Conservation (phyloP, 345 rosid genomes). For the Pistacia integerrima region DNA sequence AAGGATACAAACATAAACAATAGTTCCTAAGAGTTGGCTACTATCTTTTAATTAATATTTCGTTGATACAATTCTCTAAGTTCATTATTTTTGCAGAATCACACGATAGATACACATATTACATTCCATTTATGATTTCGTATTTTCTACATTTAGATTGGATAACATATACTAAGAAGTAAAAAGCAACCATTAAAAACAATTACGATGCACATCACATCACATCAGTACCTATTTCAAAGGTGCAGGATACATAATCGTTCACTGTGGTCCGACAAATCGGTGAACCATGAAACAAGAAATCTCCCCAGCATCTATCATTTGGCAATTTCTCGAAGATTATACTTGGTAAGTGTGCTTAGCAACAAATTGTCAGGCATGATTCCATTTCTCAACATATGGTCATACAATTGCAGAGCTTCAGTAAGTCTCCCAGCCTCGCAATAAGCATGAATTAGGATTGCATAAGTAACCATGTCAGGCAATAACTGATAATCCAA, state of each 20-base stretch:
- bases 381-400: constrained; percentile 41
- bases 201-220: neutral
- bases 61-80: too few species aligned
- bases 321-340: constrained; percentile 22
- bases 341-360: constrained; percentile 35
- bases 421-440: constrained; percentile 46
- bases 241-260: neutral
- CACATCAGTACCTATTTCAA: neutral
- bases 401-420: constrained; percentile 40
- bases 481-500: constrained; percentile 37
- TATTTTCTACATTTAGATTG: too few species aligned
- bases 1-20: too few species aligned
- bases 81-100: too few species aligned
- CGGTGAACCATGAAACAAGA: neutral
- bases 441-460: constrained; percentile 55
- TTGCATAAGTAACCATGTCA: constrained; percentile 48
- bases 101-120: too few species aligned
- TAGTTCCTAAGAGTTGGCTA: too few species aligned
- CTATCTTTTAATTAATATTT: too few species aligned
- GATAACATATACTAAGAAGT: too few species aligned
- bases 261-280: neutral
- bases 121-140: too few species aligned
- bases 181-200: neutral
- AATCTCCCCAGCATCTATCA: neutral
- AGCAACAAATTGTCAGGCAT: constrained; percentile 43